These are phyloP conservation scores for Spathaspora passalidarum DNA, from an alignment of 805 yeast species.

Conservation along the genomic window DNA sequence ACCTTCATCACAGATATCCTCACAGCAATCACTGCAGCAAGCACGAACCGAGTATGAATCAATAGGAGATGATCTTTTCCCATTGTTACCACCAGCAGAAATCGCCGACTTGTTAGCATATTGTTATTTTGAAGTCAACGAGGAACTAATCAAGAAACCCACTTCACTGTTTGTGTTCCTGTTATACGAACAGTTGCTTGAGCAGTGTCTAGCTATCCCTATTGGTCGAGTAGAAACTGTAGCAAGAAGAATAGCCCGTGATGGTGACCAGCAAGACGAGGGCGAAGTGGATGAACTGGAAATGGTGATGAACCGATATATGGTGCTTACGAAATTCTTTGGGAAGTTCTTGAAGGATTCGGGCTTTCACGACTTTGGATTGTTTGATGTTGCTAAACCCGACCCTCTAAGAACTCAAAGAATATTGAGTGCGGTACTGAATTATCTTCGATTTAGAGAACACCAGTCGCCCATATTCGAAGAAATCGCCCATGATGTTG, in stretches of 20 bases:
- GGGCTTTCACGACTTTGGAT: slow-evolving; percentile 74
- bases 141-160: slow-evolving; percentile 58
- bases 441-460: slow-evolving; percentile 81
- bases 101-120: slow-evolving; percentile 56
- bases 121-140: slow-evolving; percentile 59
- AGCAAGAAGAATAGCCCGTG: slow-evolving; percentile 1
- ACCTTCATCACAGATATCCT: background rate
- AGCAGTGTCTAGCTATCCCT: slow-evolving; percentile 18
- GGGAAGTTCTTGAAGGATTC: slow-evolving; percentile 63
- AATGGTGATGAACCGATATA: slow-evolving; percentile 25
- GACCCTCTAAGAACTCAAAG: slow-evolving; percentile 65
- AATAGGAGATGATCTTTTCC: slow-evolving; percentile 49
- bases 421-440: slow-evolving; percentile 76
- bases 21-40: background rate
- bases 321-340: slow-evolving; percentile 57
- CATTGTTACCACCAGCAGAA: slow-evolving; percentile 58
- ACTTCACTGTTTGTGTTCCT: slow-evolving; percentile 52
- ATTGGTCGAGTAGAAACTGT: background rate
- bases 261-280: slow-evolving; percentile 8
- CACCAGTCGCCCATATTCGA: slow-evolving; percentile 71
- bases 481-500: slow-evolving; percentile 43
- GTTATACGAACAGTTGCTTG: slow-evolving; percentile 59
- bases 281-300: slow-evolving; percentile 2
- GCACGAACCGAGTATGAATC: background rate
- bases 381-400: slow-evolving; percentile 74